phyloP scores from a whole-genome alignment of 306 rosid genomes.

The Pueraria montana region DNA sequence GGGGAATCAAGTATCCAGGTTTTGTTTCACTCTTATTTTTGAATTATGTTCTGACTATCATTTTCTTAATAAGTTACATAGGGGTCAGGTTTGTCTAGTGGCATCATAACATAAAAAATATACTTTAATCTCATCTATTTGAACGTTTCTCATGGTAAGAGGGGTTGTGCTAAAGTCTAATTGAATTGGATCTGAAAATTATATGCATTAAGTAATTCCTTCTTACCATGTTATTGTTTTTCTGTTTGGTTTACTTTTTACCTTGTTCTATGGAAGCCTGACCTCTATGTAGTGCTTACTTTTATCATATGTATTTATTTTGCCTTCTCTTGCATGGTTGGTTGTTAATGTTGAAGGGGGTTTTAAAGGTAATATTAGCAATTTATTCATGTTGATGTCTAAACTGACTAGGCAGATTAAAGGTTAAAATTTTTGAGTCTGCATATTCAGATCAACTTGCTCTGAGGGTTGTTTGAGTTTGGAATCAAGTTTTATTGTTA shows the following conservation, averaged over 20 bases:
- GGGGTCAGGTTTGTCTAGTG: constrained; percentile 11
- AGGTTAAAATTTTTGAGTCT: background rate
- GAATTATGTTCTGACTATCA: background rate
- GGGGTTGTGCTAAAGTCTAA: constrained; percentile 30
- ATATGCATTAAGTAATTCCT: constrained; percentile 2
- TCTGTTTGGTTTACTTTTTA: background rate
- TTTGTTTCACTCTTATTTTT: constrained; percentile 42
- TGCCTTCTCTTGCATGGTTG: constrained; percentile 28
- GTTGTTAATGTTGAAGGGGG: background rate
- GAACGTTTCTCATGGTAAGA: background rate
- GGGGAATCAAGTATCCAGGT: constrained; percentile 44
- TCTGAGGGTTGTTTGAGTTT: constrained; percentile 17
- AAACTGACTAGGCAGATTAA: constrained; percentile 8
- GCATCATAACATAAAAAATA: constrained; percentile 18
- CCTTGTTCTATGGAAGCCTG: background rate
- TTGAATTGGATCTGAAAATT: constrained; percentile 25
- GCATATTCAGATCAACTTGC: constrained; percentile 14
- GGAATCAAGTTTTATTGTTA: constrained; percentile 9
- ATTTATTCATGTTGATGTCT: background rate
- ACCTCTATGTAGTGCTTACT: background rate
- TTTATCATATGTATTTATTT: background rate
- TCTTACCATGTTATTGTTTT: background rate
- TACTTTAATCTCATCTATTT: background rate
- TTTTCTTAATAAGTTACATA: constrained; percentile 1
- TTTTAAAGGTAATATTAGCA: background rate